Evolutionary conservation across 805 yeast genomes (phyloP), one percentile per base, ranked within the genome.

Genomic region (Candida chilensis): DNA sequence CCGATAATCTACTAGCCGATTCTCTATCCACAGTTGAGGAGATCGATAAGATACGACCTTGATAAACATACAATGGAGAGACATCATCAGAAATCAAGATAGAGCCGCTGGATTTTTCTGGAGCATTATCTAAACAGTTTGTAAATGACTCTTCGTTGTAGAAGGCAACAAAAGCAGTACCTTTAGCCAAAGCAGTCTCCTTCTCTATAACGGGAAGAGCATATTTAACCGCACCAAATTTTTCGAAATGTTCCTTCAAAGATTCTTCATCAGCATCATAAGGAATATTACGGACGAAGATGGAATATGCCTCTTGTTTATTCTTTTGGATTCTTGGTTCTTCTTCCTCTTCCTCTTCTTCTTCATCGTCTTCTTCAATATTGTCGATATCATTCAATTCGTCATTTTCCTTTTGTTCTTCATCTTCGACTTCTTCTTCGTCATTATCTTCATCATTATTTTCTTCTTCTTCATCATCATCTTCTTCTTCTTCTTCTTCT

Each of bases 161-260:
- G 50, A 92, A 92, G 0, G 95, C 94, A 26, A 92, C 95, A 50
- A 92, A 92, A 0, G 96, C 98, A 1, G 96, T 81, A 38, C 98
- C 98, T 50, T 70, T 83, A 9, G 97, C 90, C 36, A 84, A 60
- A 5, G 94, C 94, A 3, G 95, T 78, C 32, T 66, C 80, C 47
- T 66, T 82, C 47, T 92, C 98, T 38, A 80, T 65, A 10, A 92
- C 98, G 0, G 97, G 96, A 27, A 92, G 66, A 1, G 98, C 98
- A 50, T 87, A 92, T 43, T 81, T 79, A 15, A 92, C 86, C 5
- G 82, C 71, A 9, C 98, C 98, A 50, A 92, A 87, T 41, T 74
- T 70, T 34, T 58, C 54, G 46, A 92, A 92, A 51, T 90, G 97
- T 31, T 76, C 85, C 28, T 63, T 67, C 24, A 92, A 64, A 2